Evolutionary conservation across 176 grass and related monocot species (phyloP).

Genomic region (Areca catechu): DNA sequence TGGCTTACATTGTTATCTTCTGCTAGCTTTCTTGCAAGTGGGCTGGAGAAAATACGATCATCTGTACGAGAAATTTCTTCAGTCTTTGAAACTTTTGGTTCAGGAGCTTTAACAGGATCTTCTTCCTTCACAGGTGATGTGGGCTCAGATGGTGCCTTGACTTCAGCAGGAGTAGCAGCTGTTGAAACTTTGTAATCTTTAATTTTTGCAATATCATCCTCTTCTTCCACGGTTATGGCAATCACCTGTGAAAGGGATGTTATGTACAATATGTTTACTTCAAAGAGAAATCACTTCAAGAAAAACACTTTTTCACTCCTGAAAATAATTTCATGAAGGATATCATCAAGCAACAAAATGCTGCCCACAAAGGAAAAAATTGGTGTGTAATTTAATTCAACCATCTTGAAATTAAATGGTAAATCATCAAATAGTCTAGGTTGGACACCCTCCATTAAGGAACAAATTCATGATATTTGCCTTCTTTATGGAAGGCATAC

Average conservation of each 20-base stretch:
- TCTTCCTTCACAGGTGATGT: conserved; percentile 30
- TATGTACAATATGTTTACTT: too few species aligned
- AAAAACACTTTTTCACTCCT: too few species aligned
- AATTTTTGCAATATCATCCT: conserved; percentile 74
- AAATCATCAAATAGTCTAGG: too few species aligned
- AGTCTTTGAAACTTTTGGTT: conserved; percentile 35
- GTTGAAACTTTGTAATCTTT: conserved; percentile 75
- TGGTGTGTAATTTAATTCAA: too few species aligned
- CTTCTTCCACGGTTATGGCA: conserved; percentile 80
- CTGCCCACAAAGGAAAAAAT: too few species aligned
- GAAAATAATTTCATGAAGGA: too few species aligned
- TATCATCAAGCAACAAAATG: too few species aligned
- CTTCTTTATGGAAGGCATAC: too few species aligned
- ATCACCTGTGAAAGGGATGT: conserved; percentile 39
- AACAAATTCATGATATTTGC: too few species aligned
- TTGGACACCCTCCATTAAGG: too few species aligned
- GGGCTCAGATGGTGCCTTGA: conserved; percentile 31
- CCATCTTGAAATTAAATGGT: too few species aligned
- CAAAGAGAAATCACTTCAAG: too few species aligned
- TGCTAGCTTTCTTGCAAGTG: conserved; percentile 83
- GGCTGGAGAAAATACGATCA: conserved; percentile 72
- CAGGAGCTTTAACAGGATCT: conserved; percentile 30
- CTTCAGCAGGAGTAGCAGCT: conserved; percentile 42
- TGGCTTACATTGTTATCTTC: conserved; percentile 76
- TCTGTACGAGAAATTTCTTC: conserved; percentile 47